Evolutionary conservation across 2,329 filamentous ascomycete species (phyloP).

Genomic region (Verticillium isaacii): DNA sequence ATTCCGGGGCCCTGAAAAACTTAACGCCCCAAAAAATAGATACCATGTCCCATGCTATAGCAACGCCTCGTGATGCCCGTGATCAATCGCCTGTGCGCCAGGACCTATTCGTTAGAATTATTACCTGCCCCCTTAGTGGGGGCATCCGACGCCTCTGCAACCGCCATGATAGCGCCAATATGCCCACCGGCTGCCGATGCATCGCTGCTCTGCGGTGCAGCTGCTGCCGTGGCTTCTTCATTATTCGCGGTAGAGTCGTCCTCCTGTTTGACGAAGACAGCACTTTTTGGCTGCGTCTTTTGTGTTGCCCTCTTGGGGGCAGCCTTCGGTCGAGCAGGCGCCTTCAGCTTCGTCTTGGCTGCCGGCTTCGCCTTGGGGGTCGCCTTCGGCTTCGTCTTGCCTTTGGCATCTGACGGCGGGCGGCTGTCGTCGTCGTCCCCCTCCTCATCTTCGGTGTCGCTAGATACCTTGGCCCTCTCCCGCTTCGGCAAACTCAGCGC

Average conservation of each 20-base stretch:
- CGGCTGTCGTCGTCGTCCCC: not conserved
- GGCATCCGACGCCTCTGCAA: not conserved
- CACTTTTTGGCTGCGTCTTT: not conserved
- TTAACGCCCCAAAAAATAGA: not conserved
- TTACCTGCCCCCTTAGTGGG: not conserved
- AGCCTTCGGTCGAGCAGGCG: not conserved
- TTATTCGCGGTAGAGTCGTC: not conserved
- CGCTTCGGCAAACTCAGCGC: not conserved
- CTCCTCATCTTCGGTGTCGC: not conserved
- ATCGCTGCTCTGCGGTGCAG: not conserved
- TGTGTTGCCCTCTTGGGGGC: not conserved
- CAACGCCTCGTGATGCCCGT: not conserved
- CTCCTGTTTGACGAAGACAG: not conserved
- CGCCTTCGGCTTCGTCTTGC: not conserved
- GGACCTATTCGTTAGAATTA: not conserved
- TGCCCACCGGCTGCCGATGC: not conserved
- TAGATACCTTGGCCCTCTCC: not conserved
- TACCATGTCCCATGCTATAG: not conserved
- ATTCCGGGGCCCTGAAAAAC: not conserved
- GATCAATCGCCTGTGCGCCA: not conserved
- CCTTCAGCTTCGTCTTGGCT: not conserved
- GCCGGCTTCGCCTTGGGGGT: not conserved
- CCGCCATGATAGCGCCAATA: not conserved
- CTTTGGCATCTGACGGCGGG: not conserved
- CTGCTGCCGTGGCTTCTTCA: not conserved